These are phyloP conservation scores for Eucalyptus brandiana DNA, from an alignment of 345 rosid species.

Conservation along the genomic window DNA sequence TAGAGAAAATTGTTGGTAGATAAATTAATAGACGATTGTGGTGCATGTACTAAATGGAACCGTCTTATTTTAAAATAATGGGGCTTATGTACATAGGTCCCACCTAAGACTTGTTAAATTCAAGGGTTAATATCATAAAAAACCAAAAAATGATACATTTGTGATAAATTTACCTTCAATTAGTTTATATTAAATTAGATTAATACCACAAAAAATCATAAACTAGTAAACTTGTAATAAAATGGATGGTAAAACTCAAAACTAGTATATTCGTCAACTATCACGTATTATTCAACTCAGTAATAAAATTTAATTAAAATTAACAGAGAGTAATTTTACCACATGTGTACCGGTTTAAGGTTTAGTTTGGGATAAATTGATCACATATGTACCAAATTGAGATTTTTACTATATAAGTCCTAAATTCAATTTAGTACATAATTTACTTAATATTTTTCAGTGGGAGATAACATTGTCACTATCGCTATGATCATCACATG, in stretches of 20 bases:
- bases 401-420: fast-evolving
- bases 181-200: too few relatives aligned
- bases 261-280: fast-evolving
- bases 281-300: fast-evolving
- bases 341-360: fast-evolving
- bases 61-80: neutral
- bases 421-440: neutral
- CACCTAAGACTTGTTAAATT: neutral
- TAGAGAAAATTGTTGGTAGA: neutral
- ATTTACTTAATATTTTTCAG: neutral
- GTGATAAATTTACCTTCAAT: fast-evolving
- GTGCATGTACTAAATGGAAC: neutral
- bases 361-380: too few relatives aligned
- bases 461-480: neutral
- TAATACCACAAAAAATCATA: neutral
- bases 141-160: too few relatives aligned
- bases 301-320: too few relatives aligned
- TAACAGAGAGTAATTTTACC: neutral
- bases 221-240: too few relatives aligned
- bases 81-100: neutral
- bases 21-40: neutral
- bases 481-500: neutral
- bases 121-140: neutral
- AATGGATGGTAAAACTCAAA: too few relatives aligned
- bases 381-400: fast-evolving